phyloP scores from a whole-genome alignment of 1,139 yeast species.

The Saccharomycopsis hybrid region DNA sequence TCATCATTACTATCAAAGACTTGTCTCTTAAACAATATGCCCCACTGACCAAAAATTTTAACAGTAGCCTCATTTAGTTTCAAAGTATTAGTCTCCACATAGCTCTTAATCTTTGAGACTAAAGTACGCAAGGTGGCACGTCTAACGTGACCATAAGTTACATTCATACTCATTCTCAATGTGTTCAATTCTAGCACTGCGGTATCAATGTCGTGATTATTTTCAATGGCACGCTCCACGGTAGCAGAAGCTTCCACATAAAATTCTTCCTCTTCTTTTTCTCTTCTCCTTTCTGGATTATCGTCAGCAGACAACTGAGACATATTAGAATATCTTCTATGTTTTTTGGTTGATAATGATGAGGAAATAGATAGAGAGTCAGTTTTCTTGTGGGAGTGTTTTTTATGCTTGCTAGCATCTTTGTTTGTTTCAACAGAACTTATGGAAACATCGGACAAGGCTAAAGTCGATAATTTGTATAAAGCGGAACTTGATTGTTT shows the following conservation, averaged over 20 bases:
- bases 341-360: constrained; percentile 19
- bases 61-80: constrained; percentile 68
- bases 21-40: constrained; percentile 69
- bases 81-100: constrained; percentile 68
- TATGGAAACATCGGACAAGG: constrained; percentile 76
- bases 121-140: constrained; percentile 73
- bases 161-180: constrained; percentile 95
- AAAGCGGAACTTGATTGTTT: constrained; percentile 32
- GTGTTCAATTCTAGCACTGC: constrained; percentile 90
- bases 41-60: constrained; percentile 77
- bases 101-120: constrained; percentile 59
- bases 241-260: constrained; percentile 89
- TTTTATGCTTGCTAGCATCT: constrained; percentile 22
- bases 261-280: constrained; percentile 72
- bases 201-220: constrained; percentile 88
- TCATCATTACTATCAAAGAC: constrained; percentile 77
- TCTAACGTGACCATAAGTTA: constrained; percentile 87
- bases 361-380: constrained; percentile 23
- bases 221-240: constrained; percentile 82
- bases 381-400: constrained; percentile 21
- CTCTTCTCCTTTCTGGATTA: constrained; percentile 22
- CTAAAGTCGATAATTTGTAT: constrained; percentile 56
- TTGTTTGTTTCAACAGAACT: constrained; percentile 34
- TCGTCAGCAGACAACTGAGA: constrained; percentile 30
- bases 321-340: constrained; percentile 31